Evolutionary conservation across 306 rosid genomes (phyloP).

Genomic region (Dalbergia oliveri): DNA sequence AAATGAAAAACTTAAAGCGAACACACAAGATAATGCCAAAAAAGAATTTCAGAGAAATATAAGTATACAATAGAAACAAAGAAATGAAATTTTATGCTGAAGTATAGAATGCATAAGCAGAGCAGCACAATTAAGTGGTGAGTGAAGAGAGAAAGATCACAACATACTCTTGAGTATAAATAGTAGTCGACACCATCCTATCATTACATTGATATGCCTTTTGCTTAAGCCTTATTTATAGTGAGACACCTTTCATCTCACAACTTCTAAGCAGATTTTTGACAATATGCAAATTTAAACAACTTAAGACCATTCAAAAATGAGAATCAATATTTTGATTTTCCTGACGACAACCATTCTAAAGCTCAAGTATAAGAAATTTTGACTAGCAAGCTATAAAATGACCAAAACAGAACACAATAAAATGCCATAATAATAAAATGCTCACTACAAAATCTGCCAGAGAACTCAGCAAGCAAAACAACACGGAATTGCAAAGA

Average conservation of each 20-base stretch:
- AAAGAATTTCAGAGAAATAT: constrained; percentile 2
- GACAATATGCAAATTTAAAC: constrained; percentile 13
- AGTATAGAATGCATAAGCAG: background rate
- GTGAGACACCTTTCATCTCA: background rate
- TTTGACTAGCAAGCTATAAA: constrained; percentile 8
- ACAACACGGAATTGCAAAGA: constrained; percentile 36
- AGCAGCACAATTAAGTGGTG: background rate
- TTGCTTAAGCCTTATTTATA: background rate
- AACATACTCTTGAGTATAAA: background rate
- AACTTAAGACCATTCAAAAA: background rate
- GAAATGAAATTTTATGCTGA: background rate
- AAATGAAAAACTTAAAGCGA: background rate
- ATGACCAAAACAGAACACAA: constrained; percentile 23
- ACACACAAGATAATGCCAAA: background rate
- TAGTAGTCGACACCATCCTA: background rate
- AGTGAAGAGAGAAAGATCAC: background rate
- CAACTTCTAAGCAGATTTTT: background rate
- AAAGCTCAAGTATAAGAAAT: constrained; percentile 30
- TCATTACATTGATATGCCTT: background rate
- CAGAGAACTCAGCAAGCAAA: constrained; percentile 42
- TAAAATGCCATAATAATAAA: constrained; percentile 12
- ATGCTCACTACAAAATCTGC: constrained; percentile 52
- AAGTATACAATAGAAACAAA: background rate
- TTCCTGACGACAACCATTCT: constrained; percentile 7
- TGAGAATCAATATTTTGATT: background rate